phyloP scores from a whole-genome alignment of 164 flowering plant genomes.

The Tinospora cordifolia region DNA sequence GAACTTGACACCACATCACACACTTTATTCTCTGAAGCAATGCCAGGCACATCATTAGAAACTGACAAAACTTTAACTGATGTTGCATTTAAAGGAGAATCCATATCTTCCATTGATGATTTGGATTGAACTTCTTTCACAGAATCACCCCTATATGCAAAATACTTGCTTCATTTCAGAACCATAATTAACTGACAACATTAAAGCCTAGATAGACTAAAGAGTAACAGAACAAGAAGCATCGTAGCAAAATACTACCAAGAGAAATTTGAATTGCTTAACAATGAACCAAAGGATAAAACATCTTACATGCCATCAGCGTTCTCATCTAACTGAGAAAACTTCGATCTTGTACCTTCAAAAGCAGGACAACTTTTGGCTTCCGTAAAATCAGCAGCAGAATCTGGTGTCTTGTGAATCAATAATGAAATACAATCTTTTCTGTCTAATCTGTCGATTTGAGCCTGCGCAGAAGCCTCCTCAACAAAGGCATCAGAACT shows the following conservation, averaged over 20 bases:
- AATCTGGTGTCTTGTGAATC: conserved; percentile 13
- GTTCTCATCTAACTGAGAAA: conserved; percentile 19
- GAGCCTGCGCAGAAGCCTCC: conserved; percentile 3
- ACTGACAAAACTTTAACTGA: conserved; percentile 25
- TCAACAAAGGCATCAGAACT: conserved; percentile 6
- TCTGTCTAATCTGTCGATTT: conserved; percentile 16
- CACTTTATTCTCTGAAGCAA: conserved; percentile 25
- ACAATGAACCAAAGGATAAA: not conserved
- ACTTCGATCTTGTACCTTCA: not conserved
- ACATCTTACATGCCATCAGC: conserved; percentile 39
- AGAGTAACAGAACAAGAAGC: not conserved
- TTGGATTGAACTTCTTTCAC: conserved; percentile 23
- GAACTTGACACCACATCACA: conserved; percentile 27
- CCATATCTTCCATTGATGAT: conserved; percentile 17
- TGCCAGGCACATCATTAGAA: conserved; percentile 24
- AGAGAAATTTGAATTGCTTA: not conserved
- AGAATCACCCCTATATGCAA: conserved; percentile 29
- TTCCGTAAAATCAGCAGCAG: conserved; percentile 16
- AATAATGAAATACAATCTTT: conserved; percentile 14
- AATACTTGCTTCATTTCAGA: conserved; percentile 2
- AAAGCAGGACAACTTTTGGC: conserved; percentile 6
- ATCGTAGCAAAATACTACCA: not conserved
- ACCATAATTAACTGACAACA: not conserved
- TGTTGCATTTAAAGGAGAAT: conserved; percentile 15
- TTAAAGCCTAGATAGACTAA: not conserved